A percentile compares a stretch with the other conserved stretches of the same genome.
Evolutionary conservation across 2,329 filamentous ascomycete genomes (phyloP).

Genomic region (Alternaria novae-zelandiae): DNA sequence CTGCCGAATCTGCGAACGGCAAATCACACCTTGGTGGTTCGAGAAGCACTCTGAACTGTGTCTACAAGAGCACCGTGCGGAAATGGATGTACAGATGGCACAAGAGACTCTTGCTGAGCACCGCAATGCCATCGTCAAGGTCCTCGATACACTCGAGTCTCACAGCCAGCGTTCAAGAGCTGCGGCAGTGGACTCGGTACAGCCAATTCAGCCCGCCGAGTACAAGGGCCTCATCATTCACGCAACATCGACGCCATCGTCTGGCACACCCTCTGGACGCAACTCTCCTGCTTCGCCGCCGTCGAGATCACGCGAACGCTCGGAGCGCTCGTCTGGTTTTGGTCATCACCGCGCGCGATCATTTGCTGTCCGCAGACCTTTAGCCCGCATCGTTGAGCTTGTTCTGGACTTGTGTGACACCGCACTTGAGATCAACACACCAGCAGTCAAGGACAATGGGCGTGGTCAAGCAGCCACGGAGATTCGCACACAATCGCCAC

Average conservation of each 20-base stretch:
- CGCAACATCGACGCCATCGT: slow-evolving; percentile 69
- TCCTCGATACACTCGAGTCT: slow-evolving; percentile 88
- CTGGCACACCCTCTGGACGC: slow-evolving; percentile 72
- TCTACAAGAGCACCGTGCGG: slow-evolving; percentile 91
- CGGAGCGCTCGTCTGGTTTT: slow-evolving; percentile 71
- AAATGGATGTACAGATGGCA: slow-evolving; percentile 96
- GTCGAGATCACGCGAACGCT: slow-evolving; percentile 71
- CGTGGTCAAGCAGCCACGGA: slow-evolving; percentile 72
- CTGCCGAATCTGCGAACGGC: slow-evolving; percentile 95
- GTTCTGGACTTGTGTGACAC: slow-evolving; percentile 96
- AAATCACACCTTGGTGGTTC: slow-evolving; percentile 99
- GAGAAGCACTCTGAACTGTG: slow-evolving; percentile 98
- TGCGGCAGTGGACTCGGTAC: slow-evolving; percentile 57
- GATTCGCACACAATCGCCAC: slow-evolving; percentile 89
- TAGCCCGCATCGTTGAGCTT: slow-evolving; percentile 92
- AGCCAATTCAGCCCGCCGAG: slow-evolving; percentile 67
- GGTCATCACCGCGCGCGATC: slow-evolving; percentile 83
- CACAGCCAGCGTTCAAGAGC: slow-evolving; percentile 68
- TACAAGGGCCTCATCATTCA: slow-evolving; percentile 91
- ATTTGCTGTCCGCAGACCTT: slow-evolving; percentile 87
- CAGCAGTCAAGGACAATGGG: slow-evolving; percentile 82
- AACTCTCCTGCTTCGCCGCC: slow-evolving; percentile 71
- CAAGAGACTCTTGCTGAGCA: slow-evolving; percentile 93
- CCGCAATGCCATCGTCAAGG: slow-evolving; percentile 91
- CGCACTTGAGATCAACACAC: slow-evolving; percentile 90